Evolutionary conservation across 2,329 filamentous ascomycete genomes (phyloP).

Genomic region (Rachicladosporium sp.): DNA sequence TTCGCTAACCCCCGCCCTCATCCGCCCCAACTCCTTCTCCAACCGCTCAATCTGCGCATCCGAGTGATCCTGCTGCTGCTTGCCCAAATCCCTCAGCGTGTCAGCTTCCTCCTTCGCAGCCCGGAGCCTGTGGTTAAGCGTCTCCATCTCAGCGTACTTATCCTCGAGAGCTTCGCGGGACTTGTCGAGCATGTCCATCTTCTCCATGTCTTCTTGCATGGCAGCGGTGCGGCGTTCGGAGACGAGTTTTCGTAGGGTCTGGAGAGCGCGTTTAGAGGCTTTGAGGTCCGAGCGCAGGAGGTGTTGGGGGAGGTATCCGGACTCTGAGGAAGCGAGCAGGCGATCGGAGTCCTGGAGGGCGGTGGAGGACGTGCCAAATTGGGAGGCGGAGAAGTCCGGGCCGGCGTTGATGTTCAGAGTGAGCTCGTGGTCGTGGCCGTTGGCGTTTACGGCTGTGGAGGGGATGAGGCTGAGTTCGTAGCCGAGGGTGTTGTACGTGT

Average conservation of each 20-base stretch:
- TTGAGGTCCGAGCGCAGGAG: constrained; percentile 83
- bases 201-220: constrained; percentile 85
- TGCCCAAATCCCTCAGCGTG: constrained; percentile 71
- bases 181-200: constrained; percentile 83
- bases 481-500: constrained; percentile 84
- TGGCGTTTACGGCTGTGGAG: constrained; percentile 69
- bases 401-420: constrained; percentile 67
- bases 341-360: constrained; percentile 52
- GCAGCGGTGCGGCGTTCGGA: constrained; percentile 73
- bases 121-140: constrained; percentile 74
- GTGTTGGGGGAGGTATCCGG: constrained; percentile 80
- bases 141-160: constrained; percentile 84
- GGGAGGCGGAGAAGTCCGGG: constrained; percentile 54
- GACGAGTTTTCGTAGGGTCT: constrained; percentile 73
- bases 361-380: constrained; percentile 32
- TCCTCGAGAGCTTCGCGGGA: constrained; percentile 97
- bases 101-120: constrained; percentile 90
- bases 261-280: constrained; percentile 69
- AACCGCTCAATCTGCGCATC: constrained; percentile 97
- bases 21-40: constrained; percentile 94
- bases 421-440: constrained; percentile 75
- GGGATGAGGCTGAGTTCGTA: constrained; percentile 92
- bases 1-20: constrained; percentile 72
- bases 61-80: constrained; percentile 73
- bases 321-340: constrained; percentile 66